phyloP scores from a whole-genome alignment of 345 rosid genomes.

The Eucalyptus rudis region DNA sequence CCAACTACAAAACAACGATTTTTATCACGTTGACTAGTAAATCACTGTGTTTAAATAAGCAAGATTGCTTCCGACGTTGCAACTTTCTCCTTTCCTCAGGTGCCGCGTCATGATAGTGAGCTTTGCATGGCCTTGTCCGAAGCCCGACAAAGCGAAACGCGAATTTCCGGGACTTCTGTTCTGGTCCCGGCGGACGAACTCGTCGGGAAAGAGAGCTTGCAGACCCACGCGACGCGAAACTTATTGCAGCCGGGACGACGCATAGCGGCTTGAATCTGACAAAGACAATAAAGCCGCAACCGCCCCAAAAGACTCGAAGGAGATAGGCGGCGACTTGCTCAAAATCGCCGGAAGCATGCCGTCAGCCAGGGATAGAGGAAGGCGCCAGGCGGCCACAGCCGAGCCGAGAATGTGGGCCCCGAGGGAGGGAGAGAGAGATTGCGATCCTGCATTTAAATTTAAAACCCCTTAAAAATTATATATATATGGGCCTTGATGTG shows the following conservation, averaged over 20 bases:
- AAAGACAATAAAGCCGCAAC: not conserved
- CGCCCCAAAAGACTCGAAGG: not conserved
- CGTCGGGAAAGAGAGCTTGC: not conserved
- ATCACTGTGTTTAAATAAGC: not conserved
- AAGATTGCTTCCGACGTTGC: not conserved
- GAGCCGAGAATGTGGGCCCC: not conserved
- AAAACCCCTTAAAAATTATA: not conserved
- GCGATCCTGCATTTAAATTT: not conserved
- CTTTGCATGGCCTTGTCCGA: not conserved
- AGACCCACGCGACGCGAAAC: not conserved
- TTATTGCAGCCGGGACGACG: not conserved
- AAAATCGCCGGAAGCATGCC: not conserved
- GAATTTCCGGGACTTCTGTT: not conserved
- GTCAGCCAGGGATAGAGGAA: not conserved
- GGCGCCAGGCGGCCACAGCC: not conserved
- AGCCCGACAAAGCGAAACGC: not conserved
- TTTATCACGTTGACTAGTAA: not conserved
- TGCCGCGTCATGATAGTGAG: not conserved
- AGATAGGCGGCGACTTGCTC: not conserved
- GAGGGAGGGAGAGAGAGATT: not conserved
- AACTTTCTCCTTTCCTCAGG: not conserved
- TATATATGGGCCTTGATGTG: not conserved
- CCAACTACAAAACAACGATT: not conserved
- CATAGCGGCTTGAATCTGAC: not conserved
- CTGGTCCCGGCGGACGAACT: not conserved